Evolutionary conservation across 345 rosid species (phyloP), one percentile per base, ranked within the genome.

Genomic region (Citrus reticulata): DNA sequence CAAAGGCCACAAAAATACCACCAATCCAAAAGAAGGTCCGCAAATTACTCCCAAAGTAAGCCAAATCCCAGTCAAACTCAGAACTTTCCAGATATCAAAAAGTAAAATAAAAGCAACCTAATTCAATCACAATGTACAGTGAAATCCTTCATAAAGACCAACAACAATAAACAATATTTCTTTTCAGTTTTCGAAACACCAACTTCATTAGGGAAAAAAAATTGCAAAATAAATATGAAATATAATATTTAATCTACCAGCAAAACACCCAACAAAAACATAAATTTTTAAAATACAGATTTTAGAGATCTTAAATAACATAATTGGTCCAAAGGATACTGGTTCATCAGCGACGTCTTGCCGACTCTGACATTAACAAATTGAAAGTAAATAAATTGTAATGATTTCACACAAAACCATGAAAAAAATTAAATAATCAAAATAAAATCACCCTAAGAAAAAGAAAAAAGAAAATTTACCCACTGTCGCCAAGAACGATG

Each of bases 401-500:
- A 54, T 54, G 22, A 16, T 32, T 59, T 17, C 39, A 76, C 59
- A 30, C 2, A 61, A 16, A 77, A 73, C 30, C 17, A 72, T 19
- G 46, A 78, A 22, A 22, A 25, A n/a, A 17, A 76, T 29, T 13
- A 55, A 60, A 34, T 25, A 10, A n/a, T 17, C 62, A 6, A 17
- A 29, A 37, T 8, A 49, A n/a, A 19, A 62, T 46, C 14, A 54
- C 81, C 81, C 81, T 72, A 63, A 2, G 16, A 63, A 74, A 63
- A 69, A 58, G 57, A 65, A 78, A 5, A 10, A 75, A 65, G 30
- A 60, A 70, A 24, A 76, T 81, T 81, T 84, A 95, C 99, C 99
- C 99, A 78, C 99, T 95, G 82, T 95, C 98, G 76, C 99, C 99
- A 80, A 95, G 99, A 74, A 94, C 98, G 82, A 95, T 95, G 89